Conservation (phyloP, 371 early-diverging fungal species). For the Mortierella sp. region DNA sequence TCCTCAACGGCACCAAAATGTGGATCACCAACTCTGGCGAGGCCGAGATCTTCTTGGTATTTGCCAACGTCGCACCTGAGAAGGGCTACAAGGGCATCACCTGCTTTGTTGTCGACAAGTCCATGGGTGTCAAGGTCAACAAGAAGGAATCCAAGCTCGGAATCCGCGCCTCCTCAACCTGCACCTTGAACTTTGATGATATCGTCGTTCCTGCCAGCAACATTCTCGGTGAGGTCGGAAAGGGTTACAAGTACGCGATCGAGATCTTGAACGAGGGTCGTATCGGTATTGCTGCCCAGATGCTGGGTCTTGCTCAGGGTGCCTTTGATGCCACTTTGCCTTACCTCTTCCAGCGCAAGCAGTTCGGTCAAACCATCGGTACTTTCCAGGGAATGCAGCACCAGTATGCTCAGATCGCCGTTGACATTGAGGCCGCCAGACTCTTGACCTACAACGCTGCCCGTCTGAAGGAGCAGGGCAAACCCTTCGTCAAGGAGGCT, state of each 20-base stretch:
- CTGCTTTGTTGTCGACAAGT: conserved; percentile 96
- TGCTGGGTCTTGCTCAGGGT: conserved; percentile 97
- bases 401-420: conserved; percentile 95
- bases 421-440: conserved; percentile 97
- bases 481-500: conserved; percentile 92
- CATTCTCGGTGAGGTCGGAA: conserved; percentile 93
- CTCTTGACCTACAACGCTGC: conserved; percentile 98
- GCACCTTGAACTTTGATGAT: conserved; percentile 94
- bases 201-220: conserved; percentile 91
- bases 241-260: conserved; percentile 99
- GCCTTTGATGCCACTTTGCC: conserved; percentile 91
- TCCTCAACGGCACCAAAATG: conserved; percentile 95
- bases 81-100: conserved; percentile 99
- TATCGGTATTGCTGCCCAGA: conserved; percentile 98
- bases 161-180: conserved; percentile 96
- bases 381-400: conserved; percentile 98
- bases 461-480: conserved; percentile 93
- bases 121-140: conserved; percentile 93
- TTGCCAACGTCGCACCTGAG: conserved; percentile 95
- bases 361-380: conserved; percentile 90
- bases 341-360: conserved; percentile 96
- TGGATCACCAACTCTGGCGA: conserved; percentile 92
- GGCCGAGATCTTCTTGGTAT: conserved; percentile 96
- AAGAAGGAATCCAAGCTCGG: conserved; percentile 99
- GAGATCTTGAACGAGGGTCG: conserved; percentile 98